Conservation (phyloP, 495 filamentous ascomycete genomes). For the Aspergillus kassunensis region DNA sequence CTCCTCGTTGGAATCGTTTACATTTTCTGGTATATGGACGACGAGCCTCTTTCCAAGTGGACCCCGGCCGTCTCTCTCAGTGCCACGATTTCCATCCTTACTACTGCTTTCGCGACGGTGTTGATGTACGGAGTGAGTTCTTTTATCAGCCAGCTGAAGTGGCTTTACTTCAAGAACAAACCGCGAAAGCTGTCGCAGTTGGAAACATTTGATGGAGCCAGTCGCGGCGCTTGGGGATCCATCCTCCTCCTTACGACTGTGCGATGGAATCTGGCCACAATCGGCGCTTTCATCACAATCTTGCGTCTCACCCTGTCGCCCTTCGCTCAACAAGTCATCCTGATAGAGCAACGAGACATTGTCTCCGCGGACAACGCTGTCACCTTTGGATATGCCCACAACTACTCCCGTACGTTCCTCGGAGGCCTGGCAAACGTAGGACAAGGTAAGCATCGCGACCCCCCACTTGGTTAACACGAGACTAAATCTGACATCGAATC, state of each 20-base stretch:
- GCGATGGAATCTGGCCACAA: slow-evolving; percentile 21
- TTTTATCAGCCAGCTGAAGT: slow-evolving; percentile 32
- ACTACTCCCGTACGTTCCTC: slow-evolving; percentile 3
- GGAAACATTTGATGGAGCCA: slow-evolving; percentile 38
- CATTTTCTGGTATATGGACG: slow-evolving; percentile 21
- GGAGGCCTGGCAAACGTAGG: not conserved
- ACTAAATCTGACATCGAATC: slow-evolving; percentile 10
- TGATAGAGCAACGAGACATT: slow-evolving; percentile 14
- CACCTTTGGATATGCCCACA: slow-evolving; percentile 17
- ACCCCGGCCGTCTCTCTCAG: slow-evolving; percentile 13
- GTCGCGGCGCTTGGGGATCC: slow-evolving; percentile 38
- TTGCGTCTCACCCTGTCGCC: slow-evolving; percentile 26
- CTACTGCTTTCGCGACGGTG: slow-evolving; percentile 15
- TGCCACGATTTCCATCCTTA: slow-evolving; percentile 19
- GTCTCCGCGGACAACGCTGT: slow-evolving; percentile 2
- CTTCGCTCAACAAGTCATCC: slow-evolving; percentile 29
- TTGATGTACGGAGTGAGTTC: slow-evolving; percentile 19
- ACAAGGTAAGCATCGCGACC: slow-evolving; percentile 10
- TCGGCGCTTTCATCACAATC: slow-evolving; percentile 29
- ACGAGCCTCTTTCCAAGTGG: slow-evolving; percentile 18
- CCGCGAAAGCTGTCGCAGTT: slow-evolving; percentile 28
- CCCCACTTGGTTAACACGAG: not conserved
- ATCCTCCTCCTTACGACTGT: slow-evolving; percentile 20
- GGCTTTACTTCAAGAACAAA: slow-evolving; percentile 31
- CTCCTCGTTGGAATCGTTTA: slow-evolving; percentile 11